Base-by-base conservation (phyloP, 2,329 filamentous ascomycete species). In the Ascochyta clinopodiicola region DNA sequence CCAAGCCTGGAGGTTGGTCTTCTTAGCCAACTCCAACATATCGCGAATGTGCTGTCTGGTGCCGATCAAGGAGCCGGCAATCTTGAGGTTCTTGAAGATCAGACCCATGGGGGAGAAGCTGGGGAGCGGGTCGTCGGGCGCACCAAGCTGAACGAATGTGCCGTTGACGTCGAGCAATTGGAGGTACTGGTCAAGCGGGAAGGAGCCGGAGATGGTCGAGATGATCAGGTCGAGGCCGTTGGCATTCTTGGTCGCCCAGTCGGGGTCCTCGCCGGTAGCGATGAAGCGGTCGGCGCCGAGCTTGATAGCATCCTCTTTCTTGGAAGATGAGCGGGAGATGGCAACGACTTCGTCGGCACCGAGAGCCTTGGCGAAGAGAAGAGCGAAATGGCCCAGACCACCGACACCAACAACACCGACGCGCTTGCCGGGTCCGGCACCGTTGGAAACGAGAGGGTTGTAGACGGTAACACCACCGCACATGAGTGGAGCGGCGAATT, bases 381-480 rank as follows among this genome's bases (percentile, higher is more conserved):
- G 69, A 1, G 84, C 90, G 60, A 92, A 85, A 70, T 93, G 89
- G 0, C 89, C 89, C 0, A 92, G 77, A 1, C 90, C 89, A 21
- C 90, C 90, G 9, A 91, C 79, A 55, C 90, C 90, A 5, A 92
- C 85, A 50, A 92, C 84, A 44, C 84, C 89, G 15, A 92, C 86
- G 75, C 90, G 90, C 80, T 90, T 91, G 57, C 91, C 91, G 1
- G 89, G 89, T 0, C 89, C 89, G 48, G 84, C 83, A n/a, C 89
- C 89, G 66, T 92, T 87, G 24, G 90, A 83, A 46, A 89, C 86
- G 6, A 96, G 81, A 1, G 92, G 91, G 59, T 85, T 88, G 80
- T 88, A 96, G 37, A 87, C 86, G 1, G 91, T 95, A 57, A 95
- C 81, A 61, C 92, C 91, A 32, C 90, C 91, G 75, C 91, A 96